Base-by-base conservation (phyloP, 2,329 filamentous ascomycete genomes). In the Tricladium varicosporioides region DNA sequence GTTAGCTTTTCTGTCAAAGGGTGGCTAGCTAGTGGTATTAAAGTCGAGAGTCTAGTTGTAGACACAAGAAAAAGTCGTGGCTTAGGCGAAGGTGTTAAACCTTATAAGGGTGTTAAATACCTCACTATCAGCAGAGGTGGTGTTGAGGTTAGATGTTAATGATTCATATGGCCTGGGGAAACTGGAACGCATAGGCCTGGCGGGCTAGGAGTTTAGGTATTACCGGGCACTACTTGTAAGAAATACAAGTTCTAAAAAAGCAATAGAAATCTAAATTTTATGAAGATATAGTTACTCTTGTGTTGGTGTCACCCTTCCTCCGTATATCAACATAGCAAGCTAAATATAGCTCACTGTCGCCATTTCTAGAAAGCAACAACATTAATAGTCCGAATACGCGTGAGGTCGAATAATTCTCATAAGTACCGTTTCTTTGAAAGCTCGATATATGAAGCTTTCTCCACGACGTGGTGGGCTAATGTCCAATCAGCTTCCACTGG, bases 41-140 rank as follows among this genome's bases (percentile, higher is more conserved):
- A 81, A 70, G 80, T 88, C 31, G 85, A 88, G 63, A 86, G 83
- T 72, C 82, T 92, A 68, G 69, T 85, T 69, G 72, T 91, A 65
- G 80, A 92, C 70, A 78, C 84, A n/a, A 87, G 89, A 71, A 92
- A 87, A 75, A 96, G 91, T 72, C 83, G 87, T 56, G 94, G 94
- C 0, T 68, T 99, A 47, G 91, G 91, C 0, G 91, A 96, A 63
- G 85, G 89, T 2, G 85, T 97, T 42, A 95, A 92, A 74, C 94
- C 94, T 19, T 97, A 96, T 74, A 99, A 97, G 75, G 94, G 94
- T 1, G 94, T 99, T 63, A 99, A 99, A 75, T 99, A 99, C 73
- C 72, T 99, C 66, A 97, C 92, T 14, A 78, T 87, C 49, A 87
- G 84, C 67, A 84, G 83, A 61, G 80, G 81, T 13, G 85, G 84